Evolutionary conservation across 257 asterid genomes (phyloP).

Genomic region (Cordia subcordata): DNA sequence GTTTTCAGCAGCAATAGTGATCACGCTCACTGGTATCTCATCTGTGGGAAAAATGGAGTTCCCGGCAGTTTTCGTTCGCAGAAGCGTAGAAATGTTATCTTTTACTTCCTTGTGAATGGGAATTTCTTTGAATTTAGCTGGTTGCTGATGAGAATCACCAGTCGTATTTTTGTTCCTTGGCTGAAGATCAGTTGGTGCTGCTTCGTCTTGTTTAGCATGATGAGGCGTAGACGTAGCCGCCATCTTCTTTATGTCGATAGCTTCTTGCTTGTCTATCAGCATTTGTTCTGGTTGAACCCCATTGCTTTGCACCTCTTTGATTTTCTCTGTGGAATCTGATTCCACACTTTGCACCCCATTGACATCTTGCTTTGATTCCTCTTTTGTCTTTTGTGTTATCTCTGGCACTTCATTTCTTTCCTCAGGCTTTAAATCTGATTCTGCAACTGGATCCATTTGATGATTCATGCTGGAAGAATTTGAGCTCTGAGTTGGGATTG

Average conservation of each 20-base stretch:
- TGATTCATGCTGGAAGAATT: slow-evolving; percentile 13
- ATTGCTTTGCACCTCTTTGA: slow-evolving; percentile 15
- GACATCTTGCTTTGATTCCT: slow-evolving; percentile 26
- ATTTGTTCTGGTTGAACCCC: slow-evolving; percentile 21
- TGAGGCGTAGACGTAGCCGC: slow-evolving; percentile 16
- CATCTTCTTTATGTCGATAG: slow-evolving; percentile 20
- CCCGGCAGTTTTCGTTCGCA: slow-evolving; percentile 29
- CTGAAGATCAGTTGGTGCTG: slow-evolving; percentile 18
- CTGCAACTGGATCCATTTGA: slow-evolving; percentile 12
- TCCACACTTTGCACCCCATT: slow-evolving; percentile 13
- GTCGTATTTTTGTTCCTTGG: slow-evolving; percentile 17
- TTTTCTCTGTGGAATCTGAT: slow-evolving; percentile 13
- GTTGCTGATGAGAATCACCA: slow-evolving; percentile 15
- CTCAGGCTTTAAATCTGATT: slow-evolving; percentile 23
- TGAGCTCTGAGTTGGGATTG: slow-evolving; percentile 15
- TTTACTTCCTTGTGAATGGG: slow-evolving; percentile 34
- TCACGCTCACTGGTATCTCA: slow-evolving; percentile 45
- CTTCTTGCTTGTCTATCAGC: slow-evolving; percentile 18
- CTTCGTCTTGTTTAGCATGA: slow-evolving; percentile 22
- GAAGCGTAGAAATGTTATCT: slow-evolving; percentile 34
- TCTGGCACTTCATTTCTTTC: slow-evolving; percentile 50
- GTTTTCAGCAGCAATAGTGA: slow-evolving; percentile 90
- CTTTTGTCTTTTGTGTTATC: slow-evolving; percentile 25
- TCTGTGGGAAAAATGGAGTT: slow-evolving; percentile 24
- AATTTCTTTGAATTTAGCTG: slow-evolving; percentile 23